phyloP scores from a whole-genome alignment of 805 yeast species.

The Barnettozyma siamensis region DNA sequence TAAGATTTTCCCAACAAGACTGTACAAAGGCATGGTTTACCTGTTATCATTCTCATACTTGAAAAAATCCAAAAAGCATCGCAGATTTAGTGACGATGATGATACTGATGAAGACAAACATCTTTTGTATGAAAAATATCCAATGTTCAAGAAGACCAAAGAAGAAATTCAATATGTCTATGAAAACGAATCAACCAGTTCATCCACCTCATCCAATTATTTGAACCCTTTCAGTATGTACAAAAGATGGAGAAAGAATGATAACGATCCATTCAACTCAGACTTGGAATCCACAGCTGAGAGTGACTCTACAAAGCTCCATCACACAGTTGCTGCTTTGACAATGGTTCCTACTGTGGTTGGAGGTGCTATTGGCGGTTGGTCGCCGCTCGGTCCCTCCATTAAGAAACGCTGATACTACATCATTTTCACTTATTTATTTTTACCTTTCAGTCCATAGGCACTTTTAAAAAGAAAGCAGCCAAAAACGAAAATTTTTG shows the following conservation, averaged over 20 bases:
- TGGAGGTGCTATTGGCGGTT: conserved; percentile 55
- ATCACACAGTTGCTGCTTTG: conserved; percentile 34
- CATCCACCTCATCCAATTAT: conserved; percentile 2
- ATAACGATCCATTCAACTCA: conserved; percentile 5
- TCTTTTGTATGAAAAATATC: conserved; percentile 23
- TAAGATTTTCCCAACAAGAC: conserved; percentile 56
- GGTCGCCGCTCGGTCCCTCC: conserved; percentile 27
- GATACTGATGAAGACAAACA: conserved; percentile 14
- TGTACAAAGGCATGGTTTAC: conserved; percentile 13
- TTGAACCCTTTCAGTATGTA: conserved; percentile 23
- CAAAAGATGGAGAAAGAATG: conserved; percentile 23
- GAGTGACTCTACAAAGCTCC: conserved; percentile 1
- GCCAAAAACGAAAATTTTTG: no score
- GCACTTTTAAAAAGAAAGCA: no score
- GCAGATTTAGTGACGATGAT: conserved; percentile 3
- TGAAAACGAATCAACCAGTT: conserved; percentile 8
- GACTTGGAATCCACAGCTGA: conserved; percentile 15
- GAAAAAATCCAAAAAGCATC: conserved; percentile 7
- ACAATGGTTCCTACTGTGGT: conserved; percentile 51
- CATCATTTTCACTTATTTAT: no score
- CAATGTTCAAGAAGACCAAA: conserved; percentile 29
- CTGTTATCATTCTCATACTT: conserved; percentile 18
- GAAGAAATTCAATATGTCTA: conserved; percentile 25
- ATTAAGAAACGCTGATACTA: no score
- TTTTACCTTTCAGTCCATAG: not conserved